Evolutionary conservation across 2,329 filamentous ascomycete species (phyloP), one percentile per base, ranked within the genome.

Genomic region (Dryadomyces quercivorus): DNA sequence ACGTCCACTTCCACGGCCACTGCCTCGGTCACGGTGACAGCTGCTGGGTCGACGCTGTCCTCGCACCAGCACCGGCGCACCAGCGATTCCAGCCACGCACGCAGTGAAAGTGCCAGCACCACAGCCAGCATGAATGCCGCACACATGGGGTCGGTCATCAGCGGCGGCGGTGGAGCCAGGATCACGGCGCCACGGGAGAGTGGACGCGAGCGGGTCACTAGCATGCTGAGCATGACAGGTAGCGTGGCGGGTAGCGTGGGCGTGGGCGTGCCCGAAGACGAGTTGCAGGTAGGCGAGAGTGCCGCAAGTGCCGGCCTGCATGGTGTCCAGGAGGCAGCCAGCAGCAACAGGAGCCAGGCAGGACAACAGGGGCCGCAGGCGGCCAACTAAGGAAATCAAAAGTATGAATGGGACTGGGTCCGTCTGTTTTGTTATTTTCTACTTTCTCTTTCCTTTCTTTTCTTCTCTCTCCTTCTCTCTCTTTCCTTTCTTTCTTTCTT

Each of bases 271-370:
- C 74, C 78, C 0, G 80, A 82, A 46, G 78, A 82, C 49, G 79
- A 81, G 62, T 66, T 84, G 46, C 72, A 73, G 52, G 78, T 84
- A 31, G 80, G 80, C 1, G 80, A 84, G 68, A 83, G 80, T 58
- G 80, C 80, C 1, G 76, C 78, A 1, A 81, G 76, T 60, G 66
- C 70, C 0, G 70, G 70, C 0, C 54, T 71, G 47, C 55, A 54
- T 2, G 57, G 12, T 16, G 36, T 15, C 16, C 12, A 40, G 12
- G 36, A 47, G 38, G 13, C 26, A 15, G 13, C 7, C 43, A 18
- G 10, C 36, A 40, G 36, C 36, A 40, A 40, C 36, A 40, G 36
- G 9, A 40, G 10, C 36, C 36, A 40, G 48, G 2, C 55, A 54
- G 48, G 54, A 57, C 44, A 31, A 48, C 4, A 31, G n/a, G 9